Evolutionary conservation across 1,284 basidiomycete genomes (phyloP).

Genomic region (Malassezia brasiliensis): DNA sequence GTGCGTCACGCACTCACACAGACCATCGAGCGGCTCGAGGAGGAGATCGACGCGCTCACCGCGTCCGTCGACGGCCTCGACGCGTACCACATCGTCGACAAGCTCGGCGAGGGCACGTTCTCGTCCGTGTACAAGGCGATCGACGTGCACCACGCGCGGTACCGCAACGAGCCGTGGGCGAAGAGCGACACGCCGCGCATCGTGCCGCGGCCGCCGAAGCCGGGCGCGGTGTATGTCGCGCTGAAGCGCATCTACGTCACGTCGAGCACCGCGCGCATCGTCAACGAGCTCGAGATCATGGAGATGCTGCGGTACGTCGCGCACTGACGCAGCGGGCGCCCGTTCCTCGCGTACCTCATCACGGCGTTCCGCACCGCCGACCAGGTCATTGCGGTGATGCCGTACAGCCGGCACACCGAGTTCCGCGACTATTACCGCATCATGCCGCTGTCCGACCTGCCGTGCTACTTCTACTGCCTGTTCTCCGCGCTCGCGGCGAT

Average conservation of each 20-base stretch:
- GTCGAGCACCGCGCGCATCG: constrained; percentile 79
- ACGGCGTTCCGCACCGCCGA: constrained; percentile 84
- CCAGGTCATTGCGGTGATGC: constrained; percentile 89
- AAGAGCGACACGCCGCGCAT: constrained; percentile 7
- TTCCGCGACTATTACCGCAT: constrained; percentile 71
- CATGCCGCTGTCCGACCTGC: constrained; percentile 65
- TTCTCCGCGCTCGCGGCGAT: constrained; percentile 81
- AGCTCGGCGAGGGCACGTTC: constrained; percentile 92
- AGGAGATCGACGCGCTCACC: constrained; percentile 56
- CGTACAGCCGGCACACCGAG: constrained; percentile 83
- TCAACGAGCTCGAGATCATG: constrained; percentile 90
- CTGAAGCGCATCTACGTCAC: constrained; percentile 97
- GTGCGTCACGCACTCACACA: not conserved
- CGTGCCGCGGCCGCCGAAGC: not conserved
- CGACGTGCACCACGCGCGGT: constrained; percentile 65
- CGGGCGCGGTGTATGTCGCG: constrained; percentile 63
- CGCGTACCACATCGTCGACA: constrained; percentile 74
- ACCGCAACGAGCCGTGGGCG: constrained; percentile 70
- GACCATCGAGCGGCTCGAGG: constrained; percentile 28
- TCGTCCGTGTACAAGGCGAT: constrained; percentile 96
- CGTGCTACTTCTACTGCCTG: constrained; percentile 80
- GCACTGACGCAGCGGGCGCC: constrained; percentile 8
- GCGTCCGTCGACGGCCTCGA: constrained; percentile 59
- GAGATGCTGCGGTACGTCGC: constrained; percentile 55
- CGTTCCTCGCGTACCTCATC: constrained; percentile 61